Evolutionary conservation across 2,329 filamentous ascomycete genomes (phyloP).

Genomic region (Fusarium redolens): DNA sequence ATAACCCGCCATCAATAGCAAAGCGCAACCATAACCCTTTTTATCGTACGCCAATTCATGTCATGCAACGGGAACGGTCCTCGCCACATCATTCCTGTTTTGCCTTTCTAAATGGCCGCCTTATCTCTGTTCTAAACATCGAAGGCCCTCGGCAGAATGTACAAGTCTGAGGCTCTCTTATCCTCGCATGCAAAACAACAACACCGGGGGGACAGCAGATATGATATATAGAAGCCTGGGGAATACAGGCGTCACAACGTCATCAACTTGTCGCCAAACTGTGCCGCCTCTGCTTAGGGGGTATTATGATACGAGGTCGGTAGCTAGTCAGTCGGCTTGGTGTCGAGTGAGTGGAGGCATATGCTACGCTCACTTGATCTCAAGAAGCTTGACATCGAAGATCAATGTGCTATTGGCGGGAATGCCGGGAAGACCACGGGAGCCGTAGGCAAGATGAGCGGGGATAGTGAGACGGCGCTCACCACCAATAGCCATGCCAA

Average conservation of each 20-base stretch:
- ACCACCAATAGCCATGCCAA: slow-evolving; percentile 91
- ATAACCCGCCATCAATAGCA: slow-evolving; percentile 24
- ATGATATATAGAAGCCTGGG: slow-evolving; percentile 25
- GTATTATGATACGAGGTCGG: slow-evolving; percentile 43
- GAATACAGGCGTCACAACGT: slow-evolving; percentile 16
- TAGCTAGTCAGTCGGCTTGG: slow-evolving; percentile 21
- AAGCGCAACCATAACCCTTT: slow-evolving; percentile 41
- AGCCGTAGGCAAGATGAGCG: slow-evolving; percentile 88
- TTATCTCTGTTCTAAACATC: slow-evolving; percentile 26
- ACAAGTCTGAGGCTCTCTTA: slow-evolving; percentile 61
- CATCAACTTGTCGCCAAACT: slow-evolving; percentile 22
- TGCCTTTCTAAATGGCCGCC: slow-evolving; percentile 34
- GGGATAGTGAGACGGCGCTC: slow-evolving; percentile 95
- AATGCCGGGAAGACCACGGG: slow-evolving; percentile 83
- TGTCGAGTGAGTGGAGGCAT: slow-evolving; percentile 12
- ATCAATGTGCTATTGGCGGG: slow-evolving; percentile 90
- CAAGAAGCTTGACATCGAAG: slow-evolving; percentile 90
- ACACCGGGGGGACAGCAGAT: slow-evolving; percentile 38
- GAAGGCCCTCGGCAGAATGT: slow-evolving; percentile 46
- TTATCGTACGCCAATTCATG: slow-evolving; percentile 61
- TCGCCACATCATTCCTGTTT: slow-evolving; percentile 61
- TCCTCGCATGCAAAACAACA: slow-evolving; percentile 50
- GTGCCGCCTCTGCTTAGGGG: slow-evolving; percentile 29
- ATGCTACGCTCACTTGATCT: slow-evolving; percentile 75
- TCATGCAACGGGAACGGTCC: slow-evolving; percentile 60